Conservation (phyloP, 2,329 filamentous ascomycete species). For the Diaporthe citri region DNA sequence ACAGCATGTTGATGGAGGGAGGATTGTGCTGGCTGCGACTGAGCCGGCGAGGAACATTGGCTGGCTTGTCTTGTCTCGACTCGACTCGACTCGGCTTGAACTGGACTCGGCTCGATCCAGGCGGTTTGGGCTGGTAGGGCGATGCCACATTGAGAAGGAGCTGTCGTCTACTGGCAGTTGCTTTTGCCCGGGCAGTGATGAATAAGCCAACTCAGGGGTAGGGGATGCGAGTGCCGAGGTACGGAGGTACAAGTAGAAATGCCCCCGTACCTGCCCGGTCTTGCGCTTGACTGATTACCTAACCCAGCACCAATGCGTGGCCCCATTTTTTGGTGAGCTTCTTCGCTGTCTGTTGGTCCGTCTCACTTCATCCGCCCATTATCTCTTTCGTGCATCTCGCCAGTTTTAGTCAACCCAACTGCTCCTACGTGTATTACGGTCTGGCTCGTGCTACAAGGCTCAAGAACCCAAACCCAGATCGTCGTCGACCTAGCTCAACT, state of each 20-base stretch:
- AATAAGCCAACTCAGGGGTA: conserved; percentile 31
- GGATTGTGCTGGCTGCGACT: neutral
- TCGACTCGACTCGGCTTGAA: conserved; percentile 4
- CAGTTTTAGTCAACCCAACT: conserved; percentile 2
- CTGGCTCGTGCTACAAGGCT: conserved; percentile 9
- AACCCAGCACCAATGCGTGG: neutral
- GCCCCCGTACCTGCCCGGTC: neutral
- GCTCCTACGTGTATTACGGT: conserved; percentile 15
- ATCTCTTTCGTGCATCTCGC: neutral
- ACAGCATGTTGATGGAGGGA: conserved; percentile 76
- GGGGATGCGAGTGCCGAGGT: neutral
- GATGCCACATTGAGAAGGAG: neutral
- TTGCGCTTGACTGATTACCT: neutral
- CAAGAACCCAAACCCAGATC: conserved; percentile 23
- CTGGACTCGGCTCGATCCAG: conserved; percentile 1
- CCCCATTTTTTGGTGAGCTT: neutral
- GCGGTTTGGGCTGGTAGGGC: neutral
- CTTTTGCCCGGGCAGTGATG: neutral
- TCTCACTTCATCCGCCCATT: neutral
- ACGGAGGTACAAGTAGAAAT: neutral
- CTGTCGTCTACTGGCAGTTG: neutral
- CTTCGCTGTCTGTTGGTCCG: neutral
- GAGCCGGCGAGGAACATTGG: conserved; percentile 10
- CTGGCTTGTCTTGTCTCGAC: conserved; percentile 3
- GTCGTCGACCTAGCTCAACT: neutral